These are phyloP conservation scores for Neopestalotiopsis sp. DNA, from an alignment of 2,329 filamentous ascomycete species.

Conservation along the genomic window DNA sequence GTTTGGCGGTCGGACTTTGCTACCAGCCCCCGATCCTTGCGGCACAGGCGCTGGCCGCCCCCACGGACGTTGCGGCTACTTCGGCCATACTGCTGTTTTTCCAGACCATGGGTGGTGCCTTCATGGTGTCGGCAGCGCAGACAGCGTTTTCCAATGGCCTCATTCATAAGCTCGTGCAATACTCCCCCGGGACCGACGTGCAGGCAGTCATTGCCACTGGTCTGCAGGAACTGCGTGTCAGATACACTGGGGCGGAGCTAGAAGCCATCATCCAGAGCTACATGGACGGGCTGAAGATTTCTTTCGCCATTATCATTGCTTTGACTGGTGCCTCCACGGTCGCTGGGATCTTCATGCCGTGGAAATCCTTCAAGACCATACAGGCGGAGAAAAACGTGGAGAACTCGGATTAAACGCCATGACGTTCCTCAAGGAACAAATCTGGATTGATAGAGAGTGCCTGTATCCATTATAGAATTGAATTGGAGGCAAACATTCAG, in stretches of 20 bases:
- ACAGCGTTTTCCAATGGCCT: constrained; percentile 41
- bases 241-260: constrained; percentile 50
- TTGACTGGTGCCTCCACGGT: background rate
- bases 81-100: background rate
- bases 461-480: too few species aligned
- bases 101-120: constrained; percentile 26
- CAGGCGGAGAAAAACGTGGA: too few species aligned
- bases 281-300: constrained; percentile 62
- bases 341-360: too few species aligned
- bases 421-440: too few species aligned
- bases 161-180: constrained; percentile 26
- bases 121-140: constrained; percentile 45
- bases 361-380: too few species aligned
- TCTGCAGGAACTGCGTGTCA: constrained; percentile 53
- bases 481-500: too few species aligned
- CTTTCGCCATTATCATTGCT: constrained; percentile 51
- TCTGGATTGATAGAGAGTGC: too few species aligned
- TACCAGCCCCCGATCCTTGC: background rate
- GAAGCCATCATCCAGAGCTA: constrained; percentile 58
- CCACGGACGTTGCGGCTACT: background rate
- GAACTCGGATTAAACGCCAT: too few species aligned
- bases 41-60: constrained; percentile 1
- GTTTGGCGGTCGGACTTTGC: background rate
- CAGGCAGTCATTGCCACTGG: constrained; percentile 35
- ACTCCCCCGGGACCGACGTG: constrained; percentile 35